Base-by-base conservation (phyloP, 352 stramenopile species). In the Phytopythium vexans region DNA sequence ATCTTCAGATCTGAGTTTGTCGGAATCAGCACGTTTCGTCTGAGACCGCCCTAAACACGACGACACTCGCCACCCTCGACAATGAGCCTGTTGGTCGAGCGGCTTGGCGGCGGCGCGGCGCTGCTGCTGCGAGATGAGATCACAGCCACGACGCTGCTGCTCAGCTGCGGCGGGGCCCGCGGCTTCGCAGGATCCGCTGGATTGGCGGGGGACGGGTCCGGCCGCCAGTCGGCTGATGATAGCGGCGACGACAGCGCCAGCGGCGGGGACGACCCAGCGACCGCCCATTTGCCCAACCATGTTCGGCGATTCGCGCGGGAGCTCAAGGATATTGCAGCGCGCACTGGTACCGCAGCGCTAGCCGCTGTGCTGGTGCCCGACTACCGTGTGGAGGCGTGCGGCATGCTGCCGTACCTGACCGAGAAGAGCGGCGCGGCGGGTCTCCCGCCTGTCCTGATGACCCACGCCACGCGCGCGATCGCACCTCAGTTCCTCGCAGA, bases 391-490 rank as follows among this genome's bases (percentile, higher is more conserved):
- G 75, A 79, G 16, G 63, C 74, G 31, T 82, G 77, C 46, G 89
- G 83, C 44, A 80, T 93, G 74, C 56, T 93, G 45, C 83, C 83
- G 7, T 93, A 75, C 48, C 41, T 93, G 38, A 74, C 66, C 6
- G 83, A 93, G 40, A 87, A 85, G 54, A 81, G 72, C 21, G 66
- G 57, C 1, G 62, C 69, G 41, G 53, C 62, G 16, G 16, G 43
- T 5, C 50, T 80, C 21, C 72, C 77, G 31, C 56, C 63, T 12
- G 63, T 94, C 21, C 63, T 89, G 16, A 74, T 92, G 70, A 92
- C 82, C n/a, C 82, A 93, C 47, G 75, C 69, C 0, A 95, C 85
- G 11, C 72, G 82, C 58, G 81, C 85, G 27, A 77, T 95, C 12
- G 77, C 65, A 1, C 77, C 85, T 9, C 81, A 87, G 60, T 49